Conservation (phyloP, 1,284 basidiomycete genomes). For the Austropuccinia psidii region DNA sequence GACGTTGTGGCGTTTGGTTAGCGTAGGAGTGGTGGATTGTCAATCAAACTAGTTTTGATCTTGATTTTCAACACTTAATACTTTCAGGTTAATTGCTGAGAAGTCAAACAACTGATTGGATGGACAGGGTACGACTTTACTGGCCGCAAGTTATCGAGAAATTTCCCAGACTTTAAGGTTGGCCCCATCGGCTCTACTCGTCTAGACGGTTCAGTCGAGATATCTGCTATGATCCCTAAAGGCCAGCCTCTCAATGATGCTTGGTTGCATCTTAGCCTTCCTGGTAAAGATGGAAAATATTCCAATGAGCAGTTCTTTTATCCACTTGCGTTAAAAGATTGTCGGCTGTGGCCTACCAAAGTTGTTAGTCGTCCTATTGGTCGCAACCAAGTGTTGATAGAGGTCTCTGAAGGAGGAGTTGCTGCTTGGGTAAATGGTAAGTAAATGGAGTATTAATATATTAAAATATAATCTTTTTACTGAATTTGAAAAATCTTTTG, state of each 20-base stretch:
- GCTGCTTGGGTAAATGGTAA: constrained; percentile 50
- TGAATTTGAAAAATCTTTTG: background rate
- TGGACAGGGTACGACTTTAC: constrained; percentile 54
- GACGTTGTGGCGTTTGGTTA: too few relatives aligned
- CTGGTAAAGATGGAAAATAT: constrained; percentile 48
- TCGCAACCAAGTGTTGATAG: constrained; percentile 49
- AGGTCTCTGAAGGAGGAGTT: constrained; percentile 51
- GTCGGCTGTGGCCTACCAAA: constrained; percentile 52
- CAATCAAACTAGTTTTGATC: too few relatives aligned
- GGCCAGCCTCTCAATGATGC: constrained; percentile 51
- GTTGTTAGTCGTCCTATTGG: background rate
- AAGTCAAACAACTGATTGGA: background rate
- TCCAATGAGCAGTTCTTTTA: constrained; percentile 58
- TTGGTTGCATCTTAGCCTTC: constrained; percentile 54
- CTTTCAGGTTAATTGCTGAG: background rate
- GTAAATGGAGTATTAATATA: too few relatives aligned
- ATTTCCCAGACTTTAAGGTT: constrained; percentile 52
- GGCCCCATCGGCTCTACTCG: constrained; percentile 55
- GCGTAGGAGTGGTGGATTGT: too few relatives aligned
- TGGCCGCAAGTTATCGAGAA: constrained; percentile 50
- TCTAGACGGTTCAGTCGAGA: constrained; percentile 47
- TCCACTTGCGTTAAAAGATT: constrained; percentile 53
- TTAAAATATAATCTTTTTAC: too few relatives aligned
- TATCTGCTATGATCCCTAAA: constrained; percentile 45
- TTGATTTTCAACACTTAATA: too few relatives aligned